A percentile compares a stretch with the other conserved stretches of the same genome.
phyloP scores from a whole-genome alignment of 2,329 filamentous ascomycete genomes.

The Trichoderma pleuroti region DNA sequence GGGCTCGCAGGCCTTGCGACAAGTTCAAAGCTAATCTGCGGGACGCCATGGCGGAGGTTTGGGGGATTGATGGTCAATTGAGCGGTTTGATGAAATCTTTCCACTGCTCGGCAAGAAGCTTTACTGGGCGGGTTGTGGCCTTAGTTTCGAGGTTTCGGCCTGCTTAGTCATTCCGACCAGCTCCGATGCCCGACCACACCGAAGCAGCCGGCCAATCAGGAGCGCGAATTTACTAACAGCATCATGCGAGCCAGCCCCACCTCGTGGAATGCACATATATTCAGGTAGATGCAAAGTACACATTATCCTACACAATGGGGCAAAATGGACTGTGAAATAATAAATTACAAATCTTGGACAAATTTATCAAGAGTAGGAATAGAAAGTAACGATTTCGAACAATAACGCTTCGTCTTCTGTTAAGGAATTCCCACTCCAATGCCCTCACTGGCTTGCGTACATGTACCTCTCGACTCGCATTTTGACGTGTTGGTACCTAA shows the following conservation, averaged over 20 bases:
- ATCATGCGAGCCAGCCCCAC: slow-evolving; percentile 2
- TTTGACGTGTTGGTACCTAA: slow-evolving; percentile 9
- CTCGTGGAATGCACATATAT: background rate
- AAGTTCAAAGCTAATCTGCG: slow-evolving; percentile 95
- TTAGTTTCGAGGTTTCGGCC: slow-evolving; percentile 37
- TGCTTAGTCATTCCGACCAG: slow-evolving; percentile 41
- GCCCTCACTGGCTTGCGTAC: background rate
- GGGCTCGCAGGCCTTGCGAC: slow-evolving; percentile 82
- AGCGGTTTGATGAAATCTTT: slow-evolving; percentile 56
- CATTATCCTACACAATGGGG: background rate
- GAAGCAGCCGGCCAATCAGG: slow-evolving; percentile 32
- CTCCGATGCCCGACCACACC: slow-evolving; percentile 35
- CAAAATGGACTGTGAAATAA: background rate
- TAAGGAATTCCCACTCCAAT: background rate
- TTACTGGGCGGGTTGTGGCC: slow-evolving; percentile 43
- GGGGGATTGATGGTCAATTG: slow-evolving; percentile 48
- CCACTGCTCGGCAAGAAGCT: slow-evolving; percentile 46
- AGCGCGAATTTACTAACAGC: slow-evolving; percentile 32
- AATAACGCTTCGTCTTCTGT: background rate
- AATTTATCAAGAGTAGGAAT: background rate
- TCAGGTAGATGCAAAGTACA: background rate
- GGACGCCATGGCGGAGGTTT: slow-evolving; percentile 77
- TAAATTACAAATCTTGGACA: too few relatives aligned
- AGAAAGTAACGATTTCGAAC: background rate
- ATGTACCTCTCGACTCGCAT: background rate